Base-by-base conservation (phyloP, 2,329 filamentous ascomycete species). In the Trichothecium sympodiale region DNA sequence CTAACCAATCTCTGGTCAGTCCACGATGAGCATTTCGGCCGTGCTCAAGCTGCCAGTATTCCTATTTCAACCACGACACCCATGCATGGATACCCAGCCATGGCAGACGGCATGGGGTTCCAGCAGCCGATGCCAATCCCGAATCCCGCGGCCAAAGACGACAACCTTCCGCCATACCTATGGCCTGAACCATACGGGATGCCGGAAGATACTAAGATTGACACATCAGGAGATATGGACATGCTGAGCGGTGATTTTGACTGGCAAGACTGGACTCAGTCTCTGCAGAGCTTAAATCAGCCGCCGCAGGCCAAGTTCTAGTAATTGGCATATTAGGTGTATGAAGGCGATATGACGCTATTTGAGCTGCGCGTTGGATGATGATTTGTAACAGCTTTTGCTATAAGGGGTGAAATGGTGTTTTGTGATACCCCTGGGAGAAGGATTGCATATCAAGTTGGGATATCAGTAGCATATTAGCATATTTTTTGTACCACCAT, bases 211-310 rank as follows among this genome's bases (percentile, higher is more conserved):
- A 10, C 3, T 28, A 26, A 17, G 31, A 23, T 29, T 18, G 29
- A 29, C 29, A 25, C 17, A 13, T 12, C 20, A 20, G 34, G 15
- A 8, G 40, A 61, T 17, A 45, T 55, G 30, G 62, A 62, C 26
- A 57, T 62, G 47, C 45, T 60, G 39, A 61, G 63, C 2, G 54
- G 57, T 3, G 56, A 60, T 6, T 68, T 69, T 39, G 59, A 68
- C 42, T 70, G 66, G 66, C 60, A 67, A 33, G 60, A 61, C 37
- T 70, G 65, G 61, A 62, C 60, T 38, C 57, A 64, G 37, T 62
- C 30, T 8, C 32, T 42, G 33, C 33, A 37, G 17, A 32, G 20
- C 10, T 29, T 38, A 14, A 32, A 42, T 29, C 37, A 32, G 35
- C 32, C 29, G 35, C 35, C 20, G 20, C 20, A 25, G 20, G 20